Evolutionary conservation across 106 monocot genomes (phyloP).

Genomic region (Phalaenopsis aphrodite): DNA sequence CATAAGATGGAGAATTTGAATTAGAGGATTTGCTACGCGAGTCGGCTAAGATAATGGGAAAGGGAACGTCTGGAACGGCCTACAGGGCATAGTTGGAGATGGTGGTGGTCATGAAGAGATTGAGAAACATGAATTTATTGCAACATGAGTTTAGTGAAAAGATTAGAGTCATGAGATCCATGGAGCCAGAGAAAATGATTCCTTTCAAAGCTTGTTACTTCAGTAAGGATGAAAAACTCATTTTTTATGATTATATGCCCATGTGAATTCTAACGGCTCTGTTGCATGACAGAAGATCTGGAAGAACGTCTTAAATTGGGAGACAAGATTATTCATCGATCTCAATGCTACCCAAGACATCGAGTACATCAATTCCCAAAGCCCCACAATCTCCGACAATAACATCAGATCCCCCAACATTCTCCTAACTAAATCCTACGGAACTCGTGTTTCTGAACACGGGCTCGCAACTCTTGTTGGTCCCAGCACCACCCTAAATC

Average conservation of each 20-base stretch:
- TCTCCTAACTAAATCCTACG: constrained; percentile 9
- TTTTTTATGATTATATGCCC: constrained; percentile 17
- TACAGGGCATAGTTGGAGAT: constrained; percentile 26
- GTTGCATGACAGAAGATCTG: constrained; percentile 22
- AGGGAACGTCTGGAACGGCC: constrained; percentile 20
- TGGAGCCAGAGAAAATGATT: constrained; percentile 15
- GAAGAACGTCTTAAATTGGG: constrained; percentile 22
- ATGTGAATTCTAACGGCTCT: constrained; percentile 17
- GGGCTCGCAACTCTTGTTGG: constrained; percentile 12
- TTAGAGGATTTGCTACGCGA: constrained; percentile 23
- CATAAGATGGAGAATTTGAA: neutral
- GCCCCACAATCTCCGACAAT: constrained; percentile 10
- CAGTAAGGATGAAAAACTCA: constrained; percentile 25
- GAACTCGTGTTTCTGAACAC: constrained; percentile 12
- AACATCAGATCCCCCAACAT: constrained; percentile 27
- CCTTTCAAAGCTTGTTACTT: constrained; percentile 17
- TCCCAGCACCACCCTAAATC: neutral
- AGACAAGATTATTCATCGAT: constrained; percentile 6
- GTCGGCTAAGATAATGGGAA: constrained; percentile 24
- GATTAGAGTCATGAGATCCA: constrained; percentile 13
- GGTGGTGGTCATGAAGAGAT: constrained; percentile 22
- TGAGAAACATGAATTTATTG: constrained; percentile 14
- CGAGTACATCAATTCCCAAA: constrained; percentile 12
- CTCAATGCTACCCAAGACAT: constrained; percentile 13
- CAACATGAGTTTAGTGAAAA: constrained; percentile 21